Percentiles rank a stretch among this genome's conserved stretches.
phyloP scores from a whole-genome alignment of 345 rosid species.

The Bruguiera parviflora region DNA sequence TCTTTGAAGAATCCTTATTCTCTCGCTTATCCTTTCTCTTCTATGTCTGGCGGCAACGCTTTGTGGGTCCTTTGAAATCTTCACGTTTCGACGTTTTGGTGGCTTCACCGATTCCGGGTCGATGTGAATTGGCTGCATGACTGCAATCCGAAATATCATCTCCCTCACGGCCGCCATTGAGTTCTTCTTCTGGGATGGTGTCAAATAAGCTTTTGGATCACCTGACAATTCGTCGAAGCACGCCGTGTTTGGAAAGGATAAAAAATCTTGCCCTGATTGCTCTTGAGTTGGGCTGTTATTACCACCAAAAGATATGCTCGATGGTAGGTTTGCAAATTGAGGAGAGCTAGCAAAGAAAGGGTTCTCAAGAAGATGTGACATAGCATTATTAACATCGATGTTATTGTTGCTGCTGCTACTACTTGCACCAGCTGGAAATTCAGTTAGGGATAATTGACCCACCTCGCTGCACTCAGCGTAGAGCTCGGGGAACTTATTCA shows the following conservation, averaged over 20 bases:
- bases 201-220: slow-evolving; percentile 15
- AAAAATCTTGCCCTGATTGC: slow-evolving; percentile 1
- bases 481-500: slow-evolving; percentile 40
- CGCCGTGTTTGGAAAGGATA: slow-evolving; percentile 3
- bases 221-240: slow-evolving; percentile 20
- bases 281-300: slow-evolving; percentile 19
- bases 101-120: slow-evolving; percentile 70
- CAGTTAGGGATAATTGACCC: slow-evolving; percentile 13
- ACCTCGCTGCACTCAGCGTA: slow-evolving; percentile 7
- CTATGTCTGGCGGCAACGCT: slow-evolving; percentile 71
- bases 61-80: slow-evolving; percentile 70
- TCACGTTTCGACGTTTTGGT: slow-evolving; percentile 60
- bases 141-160: slow-evolving; percentile 70
- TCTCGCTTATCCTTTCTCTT: slow-evolving; percentile 68
- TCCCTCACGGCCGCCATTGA: slow-evolving; percentile 76
- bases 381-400: background rate
- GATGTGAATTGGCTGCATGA: slow-evolving; percentile 68
- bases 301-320: slow-evolving; percentile 17
- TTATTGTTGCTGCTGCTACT: slow-evolving; percentile 11
- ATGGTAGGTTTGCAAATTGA: slow-evolving; percentile 15
- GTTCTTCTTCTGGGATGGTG: slow-evolving; percentile 31
- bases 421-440: slow-evolving; percentile 21
- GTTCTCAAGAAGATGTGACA: slow-evolving; percentile 25
- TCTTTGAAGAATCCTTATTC: slow-evolving; percentile 62
- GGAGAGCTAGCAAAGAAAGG: slow-evolving; percentile 4